Percentiles rank a stretch among this genome's conserved stretches.
Conservation (phyloP, 768 basidiomycete species). For the Naganishia randhawae region DNA sequence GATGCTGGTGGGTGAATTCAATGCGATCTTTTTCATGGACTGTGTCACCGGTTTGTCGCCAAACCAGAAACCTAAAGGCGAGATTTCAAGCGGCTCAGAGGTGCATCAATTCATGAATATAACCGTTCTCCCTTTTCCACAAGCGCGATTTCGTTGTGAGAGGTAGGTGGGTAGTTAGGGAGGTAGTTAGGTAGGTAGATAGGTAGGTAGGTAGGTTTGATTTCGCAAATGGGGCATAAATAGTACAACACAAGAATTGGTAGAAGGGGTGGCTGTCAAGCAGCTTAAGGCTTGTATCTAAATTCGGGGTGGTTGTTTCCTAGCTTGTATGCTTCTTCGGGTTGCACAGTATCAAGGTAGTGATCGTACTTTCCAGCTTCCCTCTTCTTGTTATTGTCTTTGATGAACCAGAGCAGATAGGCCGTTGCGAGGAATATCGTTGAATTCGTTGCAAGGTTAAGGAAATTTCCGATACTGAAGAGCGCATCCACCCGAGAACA, state of each 20-base stretch:
- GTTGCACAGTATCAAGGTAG: constrained; percentile 1
- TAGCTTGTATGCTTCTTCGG: constrained; percentile 20
- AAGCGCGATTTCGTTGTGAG: too few relatives aligned
- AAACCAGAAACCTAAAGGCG: too few relatives aligned
- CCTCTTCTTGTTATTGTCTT: constrained; percentile 19
- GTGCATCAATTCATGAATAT: too few relatives aligned
- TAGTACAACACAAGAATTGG: neutral
- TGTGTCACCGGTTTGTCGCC: too few relatives aligned
- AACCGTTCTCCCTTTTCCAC: too few relatives aligned
- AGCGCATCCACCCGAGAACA: neutral
- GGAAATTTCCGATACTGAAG: constrained; percentile 12
- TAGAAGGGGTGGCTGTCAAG: neutral
- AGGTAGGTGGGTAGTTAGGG: too few relatives aligned
- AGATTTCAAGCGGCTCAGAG: too few relatives aligned
- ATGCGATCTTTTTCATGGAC: too few relatives aligned
- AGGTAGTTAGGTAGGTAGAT: too few relatives aligned
- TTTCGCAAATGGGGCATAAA: too few relatives aligned
- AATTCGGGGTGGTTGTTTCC: constrained; percentile 29
- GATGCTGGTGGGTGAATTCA: too few relatives aligned
- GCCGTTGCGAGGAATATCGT: neutral
- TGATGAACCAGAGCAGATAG: constrained; percentile 12
- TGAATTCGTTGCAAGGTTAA: constrained; percentile 19
- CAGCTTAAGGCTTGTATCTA: constrained; percentile 16
- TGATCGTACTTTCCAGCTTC: constrained; percentile 26
- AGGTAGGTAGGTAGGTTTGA: too few relatives aligned